A percentile compares a stretch with the other conserved stretches of the same genome.
phyloP scores from a whole-genome alignment of 202 grass and related monocot species.

The Cymbopogon flexuosus region DNA sequence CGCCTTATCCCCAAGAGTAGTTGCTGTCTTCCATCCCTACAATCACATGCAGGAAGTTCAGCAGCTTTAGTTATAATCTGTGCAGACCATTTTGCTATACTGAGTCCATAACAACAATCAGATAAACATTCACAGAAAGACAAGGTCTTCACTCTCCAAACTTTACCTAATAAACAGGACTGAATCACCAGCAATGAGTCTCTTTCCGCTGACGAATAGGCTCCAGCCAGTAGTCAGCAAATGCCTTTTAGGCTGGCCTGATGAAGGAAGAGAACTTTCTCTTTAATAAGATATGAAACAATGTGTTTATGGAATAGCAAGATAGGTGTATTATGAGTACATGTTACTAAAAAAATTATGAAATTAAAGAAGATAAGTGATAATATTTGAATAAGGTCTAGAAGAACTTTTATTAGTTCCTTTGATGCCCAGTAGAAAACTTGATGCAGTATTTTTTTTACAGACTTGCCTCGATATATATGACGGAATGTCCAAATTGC shows the following conservation, averaged over 20 bases:
- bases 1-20: constrained; percentile 67
- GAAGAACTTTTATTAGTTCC: constrained; percentile 25
- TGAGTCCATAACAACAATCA: constrained; percentile 20
- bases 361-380: not conserved
- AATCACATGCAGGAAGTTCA: constrained; percentile 10
- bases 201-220: constrained; percentile 87
- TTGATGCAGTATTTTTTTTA: constrained; percentile 1
- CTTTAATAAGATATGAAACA: not conserved
- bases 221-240: constrained; percentile 92
- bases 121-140: not conserved
- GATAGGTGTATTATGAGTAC: constrained; percentile 14
- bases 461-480: constrained; percentile 66
- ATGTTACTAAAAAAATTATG: not conserved
- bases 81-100: constrained; percentile 17
- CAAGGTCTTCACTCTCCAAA: constrained; percentile 2
- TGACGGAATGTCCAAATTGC: constrained; percentile 75
- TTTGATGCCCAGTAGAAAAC: not conserved
- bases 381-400: constrained; percentile 6
- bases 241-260: constrained; percentile 89
- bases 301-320: not conserved
- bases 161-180: constrained; percentile 86
- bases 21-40: constrained; percentile 70
- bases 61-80: constrained; percentile 14
- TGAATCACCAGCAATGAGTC: constrained; percentile 78
- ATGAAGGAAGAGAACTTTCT: constrained; percentile 24